phyloP scores from a whole-genome alignment of 768 basidiomycete genomes.

The Boletellus ananas region DNA sequence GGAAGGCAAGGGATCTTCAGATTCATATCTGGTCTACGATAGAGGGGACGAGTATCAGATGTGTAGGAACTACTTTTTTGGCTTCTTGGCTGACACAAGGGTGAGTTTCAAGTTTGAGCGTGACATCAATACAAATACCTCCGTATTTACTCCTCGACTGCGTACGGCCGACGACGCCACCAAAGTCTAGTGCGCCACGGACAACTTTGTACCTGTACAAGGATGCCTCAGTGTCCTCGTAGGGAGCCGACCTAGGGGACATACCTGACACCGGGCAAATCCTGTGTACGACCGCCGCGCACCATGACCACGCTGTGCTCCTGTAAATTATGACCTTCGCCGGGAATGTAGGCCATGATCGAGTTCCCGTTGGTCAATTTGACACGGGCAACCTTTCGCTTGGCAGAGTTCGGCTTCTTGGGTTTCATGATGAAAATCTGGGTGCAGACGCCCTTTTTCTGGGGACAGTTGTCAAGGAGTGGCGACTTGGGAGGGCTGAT shows the following conservation, averaged over 20 bases:
- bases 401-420: constrained; percentile 98
- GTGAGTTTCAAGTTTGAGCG: constrained; percentile 2
- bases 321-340: constrained; percentile 97
- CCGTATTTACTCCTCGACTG: constrained; percentile 89
- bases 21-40: background rate
- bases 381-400: constrained; percentile 93
- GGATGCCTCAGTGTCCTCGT: constrained; percentile 1
- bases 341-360: constrained; percentile 91
- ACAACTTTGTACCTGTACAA: constrained; percentile 84
- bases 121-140: constrained; percentile 45
- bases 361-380: constrained; percentile 88
- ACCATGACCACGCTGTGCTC: constrained; percentile 95
- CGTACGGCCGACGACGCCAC: constrained; percentile 80
- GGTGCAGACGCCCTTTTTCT: constrained; percentile 89
- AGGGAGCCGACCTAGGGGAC: constrained; percentile 19
- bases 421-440: constrained; percentile 79
- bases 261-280: constrained; percentile 95
- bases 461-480: constrained; percentile 72
- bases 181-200: constrained; percentile 87
- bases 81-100: constrained; percentile 70
- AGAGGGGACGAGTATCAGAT: background rate
- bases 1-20: too few species aligned
- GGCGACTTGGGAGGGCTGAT: constrained; percentile 60
- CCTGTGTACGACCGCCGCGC: constrained; percentile 94
- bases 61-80: constrained; percentile 57